Evolutionary conservation across 805 yeast genomes (phyloP), one percentile per base, ranked within the genome.

Genomic region (Ogataea naganishii): DNA sequence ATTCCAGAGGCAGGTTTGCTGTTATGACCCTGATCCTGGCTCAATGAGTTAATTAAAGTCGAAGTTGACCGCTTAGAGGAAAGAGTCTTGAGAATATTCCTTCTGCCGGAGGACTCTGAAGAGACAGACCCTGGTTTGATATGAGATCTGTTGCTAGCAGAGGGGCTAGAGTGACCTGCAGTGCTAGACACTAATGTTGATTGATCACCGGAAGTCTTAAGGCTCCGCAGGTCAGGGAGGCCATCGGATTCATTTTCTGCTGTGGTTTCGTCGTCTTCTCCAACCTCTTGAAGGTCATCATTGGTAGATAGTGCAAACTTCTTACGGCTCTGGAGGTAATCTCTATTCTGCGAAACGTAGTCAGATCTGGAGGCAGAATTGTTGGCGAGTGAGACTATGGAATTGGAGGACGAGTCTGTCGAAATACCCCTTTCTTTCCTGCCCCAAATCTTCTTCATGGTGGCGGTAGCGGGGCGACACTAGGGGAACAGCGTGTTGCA

Each of bases 391-490:
- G 39, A 33, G 10, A 34, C 24, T 2, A 29, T 13, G 12, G 36
- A 24, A 9, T n/a, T 20, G 8, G 33, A n/a, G 1, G 37, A 33
- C 14, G 30, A 14, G 7, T 30, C 40, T 18, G 30, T 20, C 13
- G 21, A 14, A 9, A 43, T 18, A 26, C 44, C 40, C 27, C 39
- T 37, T 7, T 52, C 58, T 15, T 41, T 46, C 23, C 54, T 40
- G 4, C 43, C 39, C 47, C 62, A 47, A 34, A 57, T 49, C 51
- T 58, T 58, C 37, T 44, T 50, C 52, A 51, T 44, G 12, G 6
- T 8, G 17, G n/a, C n/a, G n/a, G n/a, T n/a, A n/a, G n/a, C n/a
- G n/a, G n/a, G n/a, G n/a, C n/a, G n/a, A n/a, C n/a, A n/a, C n/a
- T n/a, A n/a, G n/a, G n/a, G n/a, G n/a, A n/a, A n/a, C n/a, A n/a